Evolutionary conservation across 345 rosid species (phyloP).

Genomic region (Salix koriyanagi): DNA sequence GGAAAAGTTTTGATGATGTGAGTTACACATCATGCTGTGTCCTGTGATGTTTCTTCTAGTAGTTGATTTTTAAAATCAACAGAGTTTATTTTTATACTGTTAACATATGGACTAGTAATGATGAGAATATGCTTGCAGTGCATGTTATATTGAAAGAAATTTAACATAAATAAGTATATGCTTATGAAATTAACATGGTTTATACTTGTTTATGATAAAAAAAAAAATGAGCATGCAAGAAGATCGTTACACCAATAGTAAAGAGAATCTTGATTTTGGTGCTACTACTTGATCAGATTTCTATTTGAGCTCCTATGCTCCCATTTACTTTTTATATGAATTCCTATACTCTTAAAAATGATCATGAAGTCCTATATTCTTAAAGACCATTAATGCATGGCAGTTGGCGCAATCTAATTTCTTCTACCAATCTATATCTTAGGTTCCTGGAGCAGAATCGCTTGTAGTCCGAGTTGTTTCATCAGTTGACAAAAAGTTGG

Average conservation of each 20-base stretch:
- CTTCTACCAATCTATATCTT: constrained; percentile 13
- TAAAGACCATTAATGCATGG: neutral
- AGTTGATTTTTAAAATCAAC: neutral
- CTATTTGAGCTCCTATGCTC: neutral
- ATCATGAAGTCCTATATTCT: no score
- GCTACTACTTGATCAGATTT: no score
- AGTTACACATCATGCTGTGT: constrained; percentile 5
- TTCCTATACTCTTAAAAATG: neutral
- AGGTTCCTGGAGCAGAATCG: constrained; percentile 94
- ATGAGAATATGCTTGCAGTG: neutral
- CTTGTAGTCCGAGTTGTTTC: constrained; percentile 97
- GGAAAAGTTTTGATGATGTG: constrained; percentile 89
- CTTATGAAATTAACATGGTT: neutral
- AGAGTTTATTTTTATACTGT: neutral
- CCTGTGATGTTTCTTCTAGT: neutral
- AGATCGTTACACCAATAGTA: no score
- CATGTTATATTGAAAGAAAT: neutral
- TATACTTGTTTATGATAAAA: neutral
- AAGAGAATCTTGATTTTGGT: no score
- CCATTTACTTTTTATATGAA: neutral
- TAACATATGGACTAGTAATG: neutral
- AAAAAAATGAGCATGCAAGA: no score
- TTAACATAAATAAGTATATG: neutral
- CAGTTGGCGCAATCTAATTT: neutral
- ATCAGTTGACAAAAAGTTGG: constrained; percentile 96